Base-by-base conservation (phyloP, 2,329 filamentous ascomycete species). In the Biscogniauxia marginata region DNA sequence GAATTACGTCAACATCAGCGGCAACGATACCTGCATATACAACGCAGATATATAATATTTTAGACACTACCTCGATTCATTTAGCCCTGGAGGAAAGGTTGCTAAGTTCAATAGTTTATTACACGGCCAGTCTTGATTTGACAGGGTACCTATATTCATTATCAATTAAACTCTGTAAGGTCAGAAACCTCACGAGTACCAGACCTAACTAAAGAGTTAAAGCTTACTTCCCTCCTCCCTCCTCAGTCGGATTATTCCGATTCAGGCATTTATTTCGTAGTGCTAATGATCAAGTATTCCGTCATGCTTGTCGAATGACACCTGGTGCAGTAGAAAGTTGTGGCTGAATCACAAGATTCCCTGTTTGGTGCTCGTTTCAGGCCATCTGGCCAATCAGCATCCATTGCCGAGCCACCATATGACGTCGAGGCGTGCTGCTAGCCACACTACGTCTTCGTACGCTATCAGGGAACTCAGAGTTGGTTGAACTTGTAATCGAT, bases 291-390 rank as follows among this genome's bases (percentile, higher is more conserved):
- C 7, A 21, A 23, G 2, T 45, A 7, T 18, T 20, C 21, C 19
- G 21, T 46, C 18, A 46, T 23, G 45, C 21, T 23, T 23, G 8
- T 2, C 7, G 8, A 9, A 45, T 45, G 43, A 45, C 43, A 16
- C 43, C 8, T 18, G 43, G n/a, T 21, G 7, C n/a, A 18, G 20
- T 18, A 45, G 5, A 7, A 8, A 45, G 53, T 44, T 59, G 59
- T 61, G 59, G 59, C 57, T 62, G 50, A 34, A 48, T 45, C 43
- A 46, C 50, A 43, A 21, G 49, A 45, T 62, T 62, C 58, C 60
- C 49, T 60, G 58, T 62, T 62, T 62, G 48, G 60, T 58, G 47
- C 49, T 46, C 16, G 11, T 49, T n/a, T 45, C 21, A 18, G 21
- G 5, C 13, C 22, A 30, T 20, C 9, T 9, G 30, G 13, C 60